These are phyloP conservation scores for Omphalotus guepiniiformis DNA, from an alignment of 768 basidiomycete species.

Conservation along the genomic window DNA sequence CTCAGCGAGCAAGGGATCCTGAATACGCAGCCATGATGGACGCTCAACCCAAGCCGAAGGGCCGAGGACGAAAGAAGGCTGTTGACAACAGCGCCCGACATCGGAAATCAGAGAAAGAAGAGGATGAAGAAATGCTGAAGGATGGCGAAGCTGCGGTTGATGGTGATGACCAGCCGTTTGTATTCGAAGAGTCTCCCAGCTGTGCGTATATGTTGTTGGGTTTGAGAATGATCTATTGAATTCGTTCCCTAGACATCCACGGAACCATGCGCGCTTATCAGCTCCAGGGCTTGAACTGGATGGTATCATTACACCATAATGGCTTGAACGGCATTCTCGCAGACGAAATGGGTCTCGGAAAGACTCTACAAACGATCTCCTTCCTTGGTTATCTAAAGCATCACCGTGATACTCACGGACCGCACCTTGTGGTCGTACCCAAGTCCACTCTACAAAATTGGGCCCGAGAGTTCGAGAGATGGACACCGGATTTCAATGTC, in stretches of 20 bases:
- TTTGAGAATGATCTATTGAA: background rate
- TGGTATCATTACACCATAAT: conserved; percentile 94
- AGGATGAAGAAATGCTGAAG: conserved; percentile 92
- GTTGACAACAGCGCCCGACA: conserved; percentile 70
- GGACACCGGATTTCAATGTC: conserved; percentile 87
- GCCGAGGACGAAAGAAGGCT: conserved; percentile 80
- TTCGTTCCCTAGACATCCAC: conserved; percentile 64
- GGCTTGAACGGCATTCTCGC: conserved; percentile 96
- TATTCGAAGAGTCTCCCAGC: conserved; percentile 91
- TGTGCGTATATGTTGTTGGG: conserved; percentile 47
- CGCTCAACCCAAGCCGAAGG: conserved; percentile 80
- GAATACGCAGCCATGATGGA: conserved; percentile 89
- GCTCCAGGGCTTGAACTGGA: conserved; percentile 94
- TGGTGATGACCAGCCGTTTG: conserved; percentile 86
- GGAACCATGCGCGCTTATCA: conserved; percentile 94
- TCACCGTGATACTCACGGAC: conserved; percentile 68
- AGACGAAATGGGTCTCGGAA: conserved; percentile 98
- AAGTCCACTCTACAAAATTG: conserved; percentile 98
- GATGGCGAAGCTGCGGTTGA: conserved; percentile 74
- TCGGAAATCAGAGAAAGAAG: conserved; percentile 96
- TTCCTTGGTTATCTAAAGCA: conserved; percentile 95
- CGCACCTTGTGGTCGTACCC: conserved; percentile 96
- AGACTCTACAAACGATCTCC: conserved; percentile 96
- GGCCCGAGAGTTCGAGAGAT: conserved; percentile 86
- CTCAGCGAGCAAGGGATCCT: conserved; percentile 82